phyloP scores from a whole-genome alignment of 2,329 filamentous ascomycete genomes.

The Calycina marina region DNA sequence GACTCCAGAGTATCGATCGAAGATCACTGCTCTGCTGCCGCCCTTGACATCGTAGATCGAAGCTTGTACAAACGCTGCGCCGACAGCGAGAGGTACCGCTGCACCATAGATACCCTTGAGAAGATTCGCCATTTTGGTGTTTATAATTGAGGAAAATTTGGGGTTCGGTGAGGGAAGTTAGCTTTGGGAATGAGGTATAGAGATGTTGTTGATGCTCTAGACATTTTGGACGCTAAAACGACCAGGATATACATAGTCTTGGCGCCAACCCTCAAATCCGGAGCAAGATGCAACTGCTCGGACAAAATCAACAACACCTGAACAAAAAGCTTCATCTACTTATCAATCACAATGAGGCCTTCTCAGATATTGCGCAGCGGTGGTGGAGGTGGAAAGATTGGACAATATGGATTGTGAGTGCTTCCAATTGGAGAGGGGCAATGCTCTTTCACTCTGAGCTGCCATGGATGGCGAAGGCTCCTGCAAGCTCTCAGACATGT shows the following conservation, averaged over 20 bases:
- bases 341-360: constrained; percentile 21
- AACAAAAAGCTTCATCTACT: constrained; percentile 8
- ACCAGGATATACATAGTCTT: too few relatives aligned
- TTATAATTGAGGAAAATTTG: too few relatives aligned
- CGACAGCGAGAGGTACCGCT: constrained; percentile 61
- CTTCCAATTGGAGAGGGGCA: constrained; percentile 3
- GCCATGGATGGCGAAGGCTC: too few relatives aligned
- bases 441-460: too few relatives aligned
- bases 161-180: too few relatives aligned
- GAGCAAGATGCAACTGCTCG: too few relatives aligned
- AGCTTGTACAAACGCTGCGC: constrained; percentile 52
- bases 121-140: constrained; percentile 30
- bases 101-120: constrained; percentile 49
- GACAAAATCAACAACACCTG: constrained; percentile 12
- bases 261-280: too few relatives aligned
- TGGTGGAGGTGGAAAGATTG: constrained; percentile 20
- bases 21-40: constrained; percentile 90
- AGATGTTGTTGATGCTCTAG: too few relatives aligned
- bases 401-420: constrained; percentile 25
- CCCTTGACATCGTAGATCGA: constrained; percentile 96
- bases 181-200: too few relatives aligned
- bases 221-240: too few relatives aligned
- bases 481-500: too few relatives aligned
- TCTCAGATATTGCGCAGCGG: constrained; percentile 21
- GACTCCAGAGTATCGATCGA: constrained; percentile 83